phyloP scores from a whole-genome alignment of 805 yeast species.

The Candida pini region DNA sequence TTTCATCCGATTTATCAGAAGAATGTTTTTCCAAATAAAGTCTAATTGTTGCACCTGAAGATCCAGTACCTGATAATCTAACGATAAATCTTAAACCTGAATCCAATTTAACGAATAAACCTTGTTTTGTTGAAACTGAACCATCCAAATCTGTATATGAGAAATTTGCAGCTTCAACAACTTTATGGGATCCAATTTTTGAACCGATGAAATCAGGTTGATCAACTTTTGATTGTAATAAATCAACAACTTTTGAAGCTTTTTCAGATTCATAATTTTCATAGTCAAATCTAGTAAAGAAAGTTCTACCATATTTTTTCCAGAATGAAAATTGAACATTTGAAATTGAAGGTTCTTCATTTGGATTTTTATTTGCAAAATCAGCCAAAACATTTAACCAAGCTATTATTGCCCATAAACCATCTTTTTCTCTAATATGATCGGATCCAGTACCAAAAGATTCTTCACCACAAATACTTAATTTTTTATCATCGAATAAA shows the following conservation, averaged over 20 bases:
- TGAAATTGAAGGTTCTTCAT: slow-evolving; percentile 50
- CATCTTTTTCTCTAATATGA: slow-evolving; percentile 96
- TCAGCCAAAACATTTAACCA: slow-evolving; percentile 95
- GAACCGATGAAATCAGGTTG: slow-evolving; percentile 43
- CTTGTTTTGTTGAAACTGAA: slow-evolving; percentile 81
- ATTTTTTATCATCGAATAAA: slow-evolving; percentile 84
- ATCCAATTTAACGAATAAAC: slow-evolving; percentile 73
- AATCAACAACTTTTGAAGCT: slow-evolving; percentile 62
- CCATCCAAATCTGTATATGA: slow-evolving; percentile 94
- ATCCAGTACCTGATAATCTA: slow-evolving; percentile 94
- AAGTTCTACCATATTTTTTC: slow-evolving; percentile 92
- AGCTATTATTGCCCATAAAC: slow-evolving; percentile 95
- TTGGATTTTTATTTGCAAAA: slow-evolving; percentile 54
- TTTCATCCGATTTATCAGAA: slow-evolving; percentile 45
- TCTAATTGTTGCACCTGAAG: slow-evolving; percentile 95
- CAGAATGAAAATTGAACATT: slow-evolving; percentile 82
- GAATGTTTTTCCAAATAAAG: slow-evolving; percentile 84
- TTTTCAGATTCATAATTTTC: slow-evolving; percentile 76
- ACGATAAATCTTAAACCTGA: slow-evolving; percentile 83
- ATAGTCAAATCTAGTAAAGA: slow-evolving; percentile 91
- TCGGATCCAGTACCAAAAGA: slow-evolving; percentile 97
- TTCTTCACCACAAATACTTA: slow-evolving; percentile 97
- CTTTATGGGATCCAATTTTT: slow-evolving; percentile 45
- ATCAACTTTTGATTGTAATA: slow-evolving; percentile 37
- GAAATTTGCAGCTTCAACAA: slow-evolving; percentile 80